A percentile compares a stretch with the other conserved stretches of the same genome.
Conservation (phyloP, 2,329 filamentous ascomycete species). For the Pseudogymnoascus sp. region DNA sequence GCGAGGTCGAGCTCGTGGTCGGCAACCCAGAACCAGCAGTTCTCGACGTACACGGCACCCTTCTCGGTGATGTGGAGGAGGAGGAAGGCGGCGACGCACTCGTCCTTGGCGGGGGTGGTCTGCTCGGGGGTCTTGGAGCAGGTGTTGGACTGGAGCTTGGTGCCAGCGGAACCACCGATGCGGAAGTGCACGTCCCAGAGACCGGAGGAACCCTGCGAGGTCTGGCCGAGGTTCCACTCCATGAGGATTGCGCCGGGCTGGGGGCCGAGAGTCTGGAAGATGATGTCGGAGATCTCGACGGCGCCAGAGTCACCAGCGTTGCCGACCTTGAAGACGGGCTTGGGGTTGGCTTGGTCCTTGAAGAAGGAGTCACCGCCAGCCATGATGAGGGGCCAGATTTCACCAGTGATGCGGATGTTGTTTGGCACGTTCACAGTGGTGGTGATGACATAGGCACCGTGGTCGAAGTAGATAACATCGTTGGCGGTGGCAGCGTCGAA, state of each 20-base stretch:
- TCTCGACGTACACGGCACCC: conserved; percentile 72
- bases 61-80: conserved; percentile 56
- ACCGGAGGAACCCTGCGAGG: conserved; percentile 59
- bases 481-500: conserved; percentile 58
- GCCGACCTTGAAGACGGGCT: conserved; percentile 80
- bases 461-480: conserved; percentile 66
- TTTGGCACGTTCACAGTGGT: conserved; percentile 65
- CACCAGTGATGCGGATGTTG: conserved; percentile 79
- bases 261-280: conserved; percentile 75
- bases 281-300: conserved; percentile 81
- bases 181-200: conserved; percentile 97
- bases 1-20: conserved; percentile 78
- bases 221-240: conserved; percentile 76
- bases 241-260: conserved; percentile 83
- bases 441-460: conserved; percentile 63
- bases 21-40: conserved; percentile 83
- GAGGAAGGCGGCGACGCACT: conserved; percentile 68
- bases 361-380: conserved; percentile 66
- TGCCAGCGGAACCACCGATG: conserved; percentile 79
- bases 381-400: conserved; percentile 87
- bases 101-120: conserved; percentile 50
- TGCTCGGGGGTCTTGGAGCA: conserved; percentile 69
- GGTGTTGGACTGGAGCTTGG: conserved; percentile 67
- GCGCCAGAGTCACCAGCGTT: conserved; percentile 65
- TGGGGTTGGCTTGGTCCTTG: conserved; percentile 64